Percentiles rank a stretch among this genome's conserved stretches.
Conservation (phyloP, 1,139 yeast genomes). For the Protomyces inouyei region DNA sequence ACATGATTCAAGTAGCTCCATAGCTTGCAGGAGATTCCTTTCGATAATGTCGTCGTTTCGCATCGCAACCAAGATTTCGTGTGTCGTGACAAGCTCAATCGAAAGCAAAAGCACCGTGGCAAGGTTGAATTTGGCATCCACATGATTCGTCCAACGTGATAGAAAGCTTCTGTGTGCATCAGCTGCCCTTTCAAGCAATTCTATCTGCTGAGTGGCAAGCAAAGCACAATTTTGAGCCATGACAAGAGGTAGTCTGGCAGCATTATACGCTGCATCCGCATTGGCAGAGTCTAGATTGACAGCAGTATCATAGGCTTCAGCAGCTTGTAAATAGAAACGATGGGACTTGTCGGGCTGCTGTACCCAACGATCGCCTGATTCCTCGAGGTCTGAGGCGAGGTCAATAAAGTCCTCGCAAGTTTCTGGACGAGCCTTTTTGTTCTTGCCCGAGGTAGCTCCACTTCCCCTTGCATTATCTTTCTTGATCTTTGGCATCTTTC, state of each 20-base stretch:
- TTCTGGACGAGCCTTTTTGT: constrained; percentile 29
- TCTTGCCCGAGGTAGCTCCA: background rate
- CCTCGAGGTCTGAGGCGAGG: constrained; percentile 21
- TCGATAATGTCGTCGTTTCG: background rate
- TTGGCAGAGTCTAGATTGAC: background rate
- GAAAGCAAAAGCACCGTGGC: constrained; percentile 1
- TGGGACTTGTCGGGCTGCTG: constrained; percentile 26
- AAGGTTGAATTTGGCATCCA: constrained; percentile 10
- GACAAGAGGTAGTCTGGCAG: constrained; percentile 8
- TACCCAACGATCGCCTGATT: constrained; percentile 28
- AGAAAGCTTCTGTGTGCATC: background rate
- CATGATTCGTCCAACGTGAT: background rate
- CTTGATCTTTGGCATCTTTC: background rate
- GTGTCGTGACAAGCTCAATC: constrained; percentile 8
- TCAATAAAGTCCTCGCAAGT: constrained; percentile 19
- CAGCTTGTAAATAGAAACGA: constrained; percentile 8
- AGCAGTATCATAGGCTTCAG: constrained; percentile 7
- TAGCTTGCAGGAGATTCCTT: constrained; percentile 1
- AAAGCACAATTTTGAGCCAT: constrained; percentile 12
- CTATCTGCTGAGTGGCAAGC: constrained; percentile 1
- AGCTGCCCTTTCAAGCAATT: constrained; percentile 1
- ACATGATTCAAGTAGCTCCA: constrained; percentile 2
- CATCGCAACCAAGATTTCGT: background rate
- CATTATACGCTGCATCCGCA: constrained; percentile 15
- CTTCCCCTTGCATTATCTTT: background rate